phyloP scores from a whole-genome alignment of 1,284 basidiomycete species.

The Sanghuangporus sanghuang region DNA sequence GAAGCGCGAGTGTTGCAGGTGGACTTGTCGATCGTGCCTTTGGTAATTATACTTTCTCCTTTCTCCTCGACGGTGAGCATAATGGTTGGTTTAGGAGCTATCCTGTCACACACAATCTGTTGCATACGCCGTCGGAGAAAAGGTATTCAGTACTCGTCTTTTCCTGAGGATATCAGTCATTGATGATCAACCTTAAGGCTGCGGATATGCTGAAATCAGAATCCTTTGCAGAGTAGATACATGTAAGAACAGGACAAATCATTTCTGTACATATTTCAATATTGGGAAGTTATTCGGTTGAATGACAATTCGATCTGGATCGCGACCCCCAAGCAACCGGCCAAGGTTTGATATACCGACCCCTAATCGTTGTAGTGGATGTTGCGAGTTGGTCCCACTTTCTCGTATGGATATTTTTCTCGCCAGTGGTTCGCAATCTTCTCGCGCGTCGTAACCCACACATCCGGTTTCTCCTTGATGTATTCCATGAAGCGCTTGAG shows the following conservation, averaged over 20 bases:
- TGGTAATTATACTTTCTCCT: background rate
- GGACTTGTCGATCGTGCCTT: background rate
- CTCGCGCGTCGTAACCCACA: conserved; percentile 8
- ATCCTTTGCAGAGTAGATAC: background rate
- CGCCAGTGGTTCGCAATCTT: conserved; percentile 12
- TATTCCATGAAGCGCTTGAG: conserved; percentile 34
- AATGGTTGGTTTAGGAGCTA: conserved; percentile 1
- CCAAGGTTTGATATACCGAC: too few species aligned
- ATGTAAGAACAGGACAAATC: too few species aligned
- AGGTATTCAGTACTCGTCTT: background rate
- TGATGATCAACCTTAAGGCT: background rate
- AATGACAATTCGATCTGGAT: too few species aligned
- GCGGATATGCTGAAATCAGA: background rate
- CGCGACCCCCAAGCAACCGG: background rate
- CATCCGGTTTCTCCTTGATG: conserved; percentile 9
- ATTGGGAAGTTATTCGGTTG: too few species aligned
- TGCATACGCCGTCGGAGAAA: conserved; percentile 11
- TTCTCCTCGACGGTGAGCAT: too few species aligned
- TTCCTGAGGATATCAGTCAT: background rate
- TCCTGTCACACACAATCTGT: conserved; percentile 9
- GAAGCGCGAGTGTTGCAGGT: background rate
- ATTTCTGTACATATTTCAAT: too few species aligned
- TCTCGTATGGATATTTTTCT: conserved; percentile 10
- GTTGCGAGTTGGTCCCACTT: background rate
- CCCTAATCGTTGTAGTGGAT: background rate